phyloP scores from a whole-genome alignment of 2,329 filamentous ascomycete genomes.

The Colletotrichum australisinense region DNA sequence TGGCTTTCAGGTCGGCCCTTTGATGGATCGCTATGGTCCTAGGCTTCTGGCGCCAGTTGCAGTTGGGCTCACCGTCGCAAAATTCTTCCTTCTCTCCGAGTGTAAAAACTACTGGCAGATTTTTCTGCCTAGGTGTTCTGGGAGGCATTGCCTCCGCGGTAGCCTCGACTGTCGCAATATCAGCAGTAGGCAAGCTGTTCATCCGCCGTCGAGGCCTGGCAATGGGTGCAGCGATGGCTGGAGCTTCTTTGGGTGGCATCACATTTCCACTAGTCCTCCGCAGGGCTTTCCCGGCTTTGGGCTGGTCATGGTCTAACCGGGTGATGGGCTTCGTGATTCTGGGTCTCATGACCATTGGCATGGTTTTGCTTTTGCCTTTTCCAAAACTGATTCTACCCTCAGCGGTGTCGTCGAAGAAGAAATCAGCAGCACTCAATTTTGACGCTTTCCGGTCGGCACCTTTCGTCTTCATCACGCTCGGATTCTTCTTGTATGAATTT shows the following conservation, averaged over 20 bases:
- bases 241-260: constrained; percentile 41
- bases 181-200: constrained; percentile 45
- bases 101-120: constrained; percentile 61
- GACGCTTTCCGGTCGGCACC: constrained; percentile 52
- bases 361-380: constrained; percentile 47
- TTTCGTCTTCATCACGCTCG: constrained; percentile 53
- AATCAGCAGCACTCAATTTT: constrained; percentile 49
- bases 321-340: constrained; percentile 34
- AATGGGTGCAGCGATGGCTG: constrained; percentile 39
- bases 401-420: constrained; percentile 10
- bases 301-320: constrained; percentile 48
- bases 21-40: constrained; percentile 60
- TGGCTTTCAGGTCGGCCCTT: constrained; percentile 58
- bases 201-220: constrained; percentile 38
- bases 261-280: constrained; percentile 49
- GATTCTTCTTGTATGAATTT: constrained; percentile 59
- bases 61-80: constrained; percentile 47
- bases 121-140: constrained; percentile 42
- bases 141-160: constrained; percentile 53
- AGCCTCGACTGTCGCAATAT: constrained; percentile 47
- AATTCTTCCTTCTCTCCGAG: constrained; percentile 57
- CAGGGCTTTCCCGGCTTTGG: constrained; percentile 40
- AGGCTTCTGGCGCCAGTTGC: constrained; percentile 51
- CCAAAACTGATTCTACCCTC: constrained; percentile 34
- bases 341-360: constrained; percentile 42